Evolutionary conservation across 345 rosid species (phyloP), one percentile per base, ranked within the genome.

Genomic region (Citrus glauca): DNA sequence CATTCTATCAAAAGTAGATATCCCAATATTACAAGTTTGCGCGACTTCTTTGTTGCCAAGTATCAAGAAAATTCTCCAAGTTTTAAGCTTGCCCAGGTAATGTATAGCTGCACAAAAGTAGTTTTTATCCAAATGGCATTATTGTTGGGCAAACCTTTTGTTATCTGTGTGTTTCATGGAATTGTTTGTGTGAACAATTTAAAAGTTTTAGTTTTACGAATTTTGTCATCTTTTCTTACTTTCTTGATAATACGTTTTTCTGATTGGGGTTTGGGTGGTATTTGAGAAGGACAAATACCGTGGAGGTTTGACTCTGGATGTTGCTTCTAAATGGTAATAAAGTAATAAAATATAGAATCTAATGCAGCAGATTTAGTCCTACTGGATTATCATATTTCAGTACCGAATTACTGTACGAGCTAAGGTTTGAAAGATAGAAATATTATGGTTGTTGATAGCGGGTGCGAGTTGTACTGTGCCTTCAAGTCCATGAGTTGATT

Each of bases 31-130:
- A 69, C 87, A 45, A 93, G 99, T 84, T 84, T 97, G 84, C 98
- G 90, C 35, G 97, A 94, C 67, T 97, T 97, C 89, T 94, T 97
- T 84, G 86, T 84, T 77, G 98, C 98, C 37, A 97, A 97, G 85
- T 97, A 87, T 87, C 85, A 84, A 86, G 98, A 93, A 75, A 81
- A 91, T 83, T 91, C 98, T 79, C 89, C 97, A 16, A 89, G 89
- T 85, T 94, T 94, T 86, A 97, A 97, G 90, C 90, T 96, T 66
- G 98, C 98, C 56, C 99, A 96, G 98, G 98, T 96, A 93, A 84
- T 69, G 66, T 42, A 71, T 55, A 37, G 28, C 24, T 74, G 66
- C 71, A 77, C 32, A 50, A 32, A 72, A 22, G 19, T 70, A 53
- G 76, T 55, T 76, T 57, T 71, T 35, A 40, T 59, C 65, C 37